These are phyloP conservation scores for Rhizopogon roseolus DNA, from an alignment of 768 basidiomycete genomes.

Conservation along the genomic window DNA sequence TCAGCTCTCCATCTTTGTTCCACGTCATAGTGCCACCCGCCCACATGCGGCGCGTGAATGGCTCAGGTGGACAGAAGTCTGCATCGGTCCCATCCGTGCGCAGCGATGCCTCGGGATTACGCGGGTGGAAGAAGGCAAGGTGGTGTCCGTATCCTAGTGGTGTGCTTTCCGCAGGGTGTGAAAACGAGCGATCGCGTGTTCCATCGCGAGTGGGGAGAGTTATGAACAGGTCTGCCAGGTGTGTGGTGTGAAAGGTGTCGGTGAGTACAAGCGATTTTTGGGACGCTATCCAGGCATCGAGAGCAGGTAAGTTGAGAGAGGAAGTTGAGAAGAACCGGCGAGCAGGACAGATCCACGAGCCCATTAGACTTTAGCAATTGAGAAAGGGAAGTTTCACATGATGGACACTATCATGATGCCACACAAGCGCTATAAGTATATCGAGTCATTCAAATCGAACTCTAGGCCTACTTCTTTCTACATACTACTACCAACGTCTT, in stretches of 20 bases:
- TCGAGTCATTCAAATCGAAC: too few relatives aligned
- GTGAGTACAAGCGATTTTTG: conserved; percentile 40
- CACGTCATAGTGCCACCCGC: conserved; percentile 67
- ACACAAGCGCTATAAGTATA: too few relatives aligned
- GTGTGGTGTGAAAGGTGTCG: conserved; percentile 52
- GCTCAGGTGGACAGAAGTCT: conserved; percentile 66
- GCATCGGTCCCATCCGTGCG: conserved; percentile 70
- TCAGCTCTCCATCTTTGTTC: conserved; percentile 43
- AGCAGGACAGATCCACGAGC: not conserved
- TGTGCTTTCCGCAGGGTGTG: conserved; percentile 34
- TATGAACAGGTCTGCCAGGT: conserved; percentile 57
- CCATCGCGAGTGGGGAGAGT: conserved; percentile 75
- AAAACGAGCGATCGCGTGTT: conserved; percentile 34
- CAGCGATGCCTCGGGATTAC: conserved; percentile 50
- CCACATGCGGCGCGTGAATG: conserved; percentile 81
- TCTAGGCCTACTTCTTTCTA: conserved; percentile 32
- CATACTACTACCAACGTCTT: conserved; percentile 55
- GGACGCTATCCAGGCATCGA: conserved; percentile 51
- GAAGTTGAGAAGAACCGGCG: conserved; percentile 12
- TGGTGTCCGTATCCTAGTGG: conserved; percentile 62
- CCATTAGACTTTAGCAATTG: not conserved
- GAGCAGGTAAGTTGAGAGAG: conserved; percentile 15
- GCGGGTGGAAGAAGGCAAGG: conserved; percentile 70
- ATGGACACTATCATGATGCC: too few relatives aligned
- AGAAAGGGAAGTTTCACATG: not conserved